These are phyloP conservation scores for Sporothrix sp. DNA, from an alignment of 2,329 filamentous ascomycete species.

Conservation along the genomic window DNA sequence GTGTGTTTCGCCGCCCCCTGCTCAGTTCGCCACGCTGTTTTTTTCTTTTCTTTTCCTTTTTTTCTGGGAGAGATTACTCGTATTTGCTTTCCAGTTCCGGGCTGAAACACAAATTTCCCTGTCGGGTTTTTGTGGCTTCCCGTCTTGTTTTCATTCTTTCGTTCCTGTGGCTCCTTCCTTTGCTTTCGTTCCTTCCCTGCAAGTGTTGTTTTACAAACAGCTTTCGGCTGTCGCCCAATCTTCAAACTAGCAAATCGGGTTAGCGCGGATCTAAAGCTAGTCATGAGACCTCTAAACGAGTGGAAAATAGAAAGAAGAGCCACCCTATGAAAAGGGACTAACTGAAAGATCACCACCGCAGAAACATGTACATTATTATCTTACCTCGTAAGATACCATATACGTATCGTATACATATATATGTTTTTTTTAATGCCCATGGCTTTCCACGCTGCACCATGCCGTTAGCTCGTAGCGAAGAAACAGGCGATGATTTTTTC, in stretches of 20 bases:
- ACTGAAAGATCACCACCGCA: no score
- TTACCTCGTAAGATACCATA: no score
- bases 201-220: slow-evolving; percentile 5
- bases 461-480: no score
- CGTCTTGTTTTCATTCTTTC: background rate
- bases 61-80: background rate
- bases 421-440: no score
- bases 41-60: background rate
- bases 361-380: no score
- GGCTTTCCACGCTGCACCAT: no score
- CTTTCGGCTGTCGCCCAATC: no score
- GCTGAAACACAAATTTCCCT: background rate
- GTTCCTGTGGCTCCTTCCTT: background rate
- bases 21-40: background rate
- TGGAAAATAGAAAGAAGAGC: slow-evolving; percentile 4
- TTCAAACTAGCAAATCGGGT: slow-evolving; percentile 13
- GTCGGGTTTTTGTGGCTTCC: background rate
- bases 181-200: background rate
- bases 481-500: no score
- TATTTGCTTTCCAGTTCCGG: background rate
- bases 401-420: no score
- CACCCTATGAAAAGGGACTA: slow-evolving; percentile 1
- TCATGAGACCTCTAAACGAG: slow-evolving; percentile 6
- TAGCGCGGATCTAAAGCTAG: slow-evolving; percentile 9
- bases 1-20: background rate